Conservation (phyloP, 2,329 filamentous ascomycete species). For the Scytalidium lignicola region DNA sequence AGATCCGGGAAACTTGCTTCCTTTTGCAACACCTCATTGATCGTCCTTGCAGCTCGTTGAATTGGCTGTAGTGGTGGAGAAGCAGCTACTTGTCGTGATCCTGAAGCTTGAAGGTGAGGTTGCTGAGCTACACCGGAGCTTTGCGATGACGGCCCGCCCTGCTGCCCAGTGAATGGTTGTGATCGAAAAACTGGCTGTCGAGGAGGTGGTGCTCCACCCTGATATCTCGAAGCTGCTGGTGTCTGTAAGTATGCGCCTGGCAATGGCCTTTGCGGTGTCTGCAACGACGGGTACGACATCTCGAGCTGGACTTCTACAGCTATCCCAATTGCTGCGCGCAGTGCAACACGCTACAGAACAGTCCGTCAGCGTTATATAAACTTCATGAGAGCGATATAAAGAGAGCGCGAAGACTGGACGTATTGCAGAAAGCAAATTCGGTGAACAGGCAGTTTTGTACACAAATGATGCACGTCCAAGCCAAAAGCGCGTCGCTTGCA, state of each 20-base stretch:
- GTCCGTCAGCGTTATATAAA: slow-evolving; percentile 12
- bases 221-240: slow-evolving; percentile 53
- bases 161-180: slow-evolving; percentile 10
- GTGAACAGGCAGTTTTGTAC: neutral
- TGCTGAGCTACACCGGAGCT: slow-evolving; percentile 20
- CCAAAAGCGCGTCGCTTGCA: neutral
- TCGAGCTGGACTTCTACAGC: slow-evolving; percentile 3
- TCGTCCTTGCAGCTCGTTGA: slow-evolving; percentile 73
- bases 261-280: slow-evolving; percentile 65
- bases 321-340: slow-evolving; percentile 5
- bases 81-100: slow-evolving; percentile 35
- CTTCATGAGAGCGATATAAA: slow-evolving; percentile 13
- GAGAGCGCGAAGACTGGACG: neutral
- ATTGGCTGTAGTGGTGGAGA: slow-evolving; percentile 59
- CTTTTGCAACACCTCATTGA: slow-evolving; percentile 71
- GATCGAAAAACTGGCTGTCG: slow-evolving; percentile 46
- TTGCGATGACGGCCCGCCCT: slow-evolving; percentile 8
- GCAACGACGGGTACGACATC: slow-evolving; percentile 17
- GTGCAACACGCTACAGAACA: slow-evolving; percentile 10
- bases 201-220: slow-evolving; percentile 37
- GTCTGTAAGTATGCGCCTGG: slow-evolving; percentile 75
- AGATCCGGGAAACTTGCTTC: slow-evolving; percentile 84
- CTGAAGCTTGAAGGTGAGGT: slow-evolving; percentile 21
- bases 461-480: neutral
- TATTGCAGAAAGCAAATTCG: neutral